These are phyloP conservation scores for Dendrothele bispora DNA, from an alignment of 768 basidiomycete genomes.

Conservation along the genomic window DNA sequence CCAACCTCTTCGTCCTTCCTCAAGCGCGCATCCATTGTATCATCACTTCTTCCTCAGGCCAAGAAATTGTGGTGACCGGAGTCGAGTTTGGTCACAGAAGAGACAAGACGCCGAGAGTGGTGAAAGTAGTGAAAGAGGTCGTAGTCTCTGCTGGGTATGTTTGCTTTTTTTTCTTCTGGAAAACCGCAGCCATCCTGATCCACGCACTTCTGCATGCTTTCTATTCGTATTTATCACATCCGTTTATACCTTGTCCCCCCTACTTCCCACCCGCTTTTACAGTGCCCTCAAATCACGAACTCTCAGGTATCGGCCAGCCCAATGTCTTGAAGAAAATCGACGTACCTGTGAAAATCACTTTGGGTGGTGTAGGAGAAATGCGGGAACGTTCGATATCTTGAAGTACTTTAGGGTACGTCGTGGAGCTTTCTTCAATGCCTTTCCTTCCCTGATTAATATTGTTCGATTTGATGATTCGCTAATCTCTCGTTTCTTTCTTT, in stretches of 20 bases:
- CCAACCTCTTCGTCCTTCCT: constrained; percentile 25
- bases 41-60: no score
- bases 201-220: no score
- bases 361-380: constrained; percentile 49
- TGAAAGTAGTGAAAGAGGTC: constrained; percentile 48
- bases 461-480: no score
- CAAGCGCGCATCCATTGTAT: no score
- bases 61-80: constrained; percentile 38
- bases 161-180: no score
- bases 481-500: no score
- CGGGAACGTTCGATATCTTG: constrained; percentile 43
- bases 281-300: constrained; percentile 48
- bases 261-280: no score
- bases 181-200: no score
- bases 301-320: constrained; percentile 56
- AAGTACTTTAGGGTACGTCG: no score
- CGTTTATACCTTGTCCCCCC: no score
- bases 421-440: no score
- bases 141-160: constrained; percentile 44
- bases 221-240: no score
- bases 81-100: constrained; percentile 42
- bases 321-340: constrained; percentile 38
- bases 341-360: constrained; percentile 29
- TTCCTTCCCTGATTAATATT: background rate
- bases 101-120: constrained; percentile 23